Base-by-base conservation (phyloP, 1,284 basidiomycete genomes). In the Mrakiaceae sp. region DNA sequence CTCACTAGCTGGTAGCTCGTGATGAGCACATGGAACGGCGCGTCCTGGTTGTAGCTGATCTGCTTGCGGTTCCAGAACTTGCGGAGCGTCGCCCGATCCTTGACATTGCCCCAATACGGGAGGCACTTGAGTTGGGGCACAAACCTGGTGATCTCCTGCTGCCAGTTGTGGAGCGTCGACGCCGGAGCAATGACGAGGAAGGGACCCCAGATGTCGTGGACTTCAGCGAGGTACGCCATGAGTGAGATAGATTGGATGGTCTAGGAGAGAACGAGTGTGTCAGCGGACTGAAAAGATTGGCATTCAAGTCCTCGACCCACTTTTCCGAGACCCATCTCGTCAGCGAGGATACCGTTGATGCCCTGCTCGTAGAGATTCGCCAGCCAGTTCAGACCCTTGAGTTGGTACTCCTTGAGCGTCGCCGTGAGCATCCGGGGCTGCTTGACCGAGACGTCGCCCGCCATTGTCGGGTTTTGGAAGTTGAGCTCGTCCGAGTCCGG, bases 61-160 rank as follows among this genome's bases (percentile, higher is more conserved):
- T 94, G 90, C 78, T 98, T 98, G 78, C 90, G 90, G 78, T 92
- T 95, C 96, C 96, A 99, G 74, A 98, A 95, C 75, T 96, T 95
- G 68, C 96, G 85, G 66, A 99, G 78, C 2, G 91, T 93, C 49
- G 92, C 84, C 63, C 96, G 87, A 73, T 99, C 96, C 77, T 97
- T 98, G 66, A 94, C 89, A 70, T 89, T 92, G 59, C 96, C 96
- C 96, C 96, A 99, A 75, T 99, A 98, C 0, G 96, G 96, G 50
- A 98, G 76, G 1, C 93, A 91, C 76, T 98, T 98, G 68, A 99
- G 82, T 56, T 82, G 81, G 40, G 96, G 96, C 4, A 97, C 92
- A 74, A 99, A 99, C 44, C 91, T 87, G 43, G 90, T 88, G 66
- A 98, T 83, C 77, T 99, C 96, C 74, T 98, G 96, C 75, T 98